phyloP scores from a whole-genome alignment of 2,329 filamentous ascomycete genomes.

The Diaporthe velutina region DNA sequence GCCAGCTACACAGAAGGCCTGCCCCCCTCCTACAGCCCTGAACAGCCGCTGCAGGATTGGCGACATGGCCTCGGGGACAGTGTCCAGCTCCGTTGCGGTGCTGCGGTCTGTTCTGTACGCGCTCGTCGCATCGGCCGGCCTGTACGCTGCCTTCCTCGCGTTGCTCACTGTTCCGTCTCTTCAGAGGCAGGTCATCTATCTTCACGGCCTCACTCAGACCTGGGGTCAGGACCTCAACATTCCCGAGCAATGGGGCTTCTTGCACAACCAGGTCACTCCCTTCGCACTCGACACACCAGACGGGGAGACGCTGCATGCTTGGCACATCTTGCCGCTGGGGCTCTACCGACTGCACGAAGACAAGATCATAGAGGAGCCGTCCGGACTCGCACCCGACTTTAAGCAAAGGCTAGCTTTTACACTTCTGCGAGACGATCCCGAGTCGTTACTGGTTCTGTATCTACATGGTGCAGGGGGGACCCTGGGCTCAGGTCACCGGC shows the following conservation, averaged over 20 bases:
- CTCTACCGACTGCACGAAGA: constrained; percentile 70
- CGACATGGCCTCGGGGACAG: neutral
- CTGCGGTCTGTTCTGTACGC: constrained; percentile 13
- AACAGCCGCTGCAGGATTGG: neutral
- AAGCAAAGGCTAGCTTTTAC: constrained; percentile 53
- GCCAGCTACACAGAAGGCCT: neutral
- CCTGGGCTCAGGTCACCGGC: constrained; percentile 66
- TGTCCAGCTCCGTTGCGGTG: neutral
- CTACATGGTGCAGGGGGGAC: constrained; percentile 71
- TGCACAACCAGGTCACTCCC: constrained; percentile 78
- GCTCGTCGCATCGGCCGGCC: neutral
- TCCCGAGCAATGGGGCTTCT: constrained; percentile 79
- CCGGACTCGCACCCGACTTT: constrained; percentile 46
- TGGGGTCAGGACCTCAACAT: constrained; percentile 72
- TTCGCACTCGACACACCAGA: constrained; percentile 77
- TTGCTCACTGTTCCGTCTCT: constrained; percentile 54
- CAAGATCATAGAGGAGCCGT: constrained; percentile 54
- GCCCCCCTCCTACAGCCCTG: neutral
- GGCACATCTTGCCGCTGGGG: constrained; percentile 80
- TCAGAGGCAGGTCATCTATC: constrained; percentile 69
- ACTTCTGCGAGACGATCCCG: constrained; percentile 59
- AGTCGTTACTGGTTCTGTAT: constrained; percentile 59
- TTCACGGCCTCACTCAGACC: constrained; percentile 66
- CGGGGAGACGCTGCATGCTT: constrained; percentile 76
- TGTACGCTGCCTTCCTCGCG: constrained; percentile 44